phyloP scores from a whole-genome alignment of 2,329 filamentous ascomycete species.

The Podosphaera fusca region DNA sequence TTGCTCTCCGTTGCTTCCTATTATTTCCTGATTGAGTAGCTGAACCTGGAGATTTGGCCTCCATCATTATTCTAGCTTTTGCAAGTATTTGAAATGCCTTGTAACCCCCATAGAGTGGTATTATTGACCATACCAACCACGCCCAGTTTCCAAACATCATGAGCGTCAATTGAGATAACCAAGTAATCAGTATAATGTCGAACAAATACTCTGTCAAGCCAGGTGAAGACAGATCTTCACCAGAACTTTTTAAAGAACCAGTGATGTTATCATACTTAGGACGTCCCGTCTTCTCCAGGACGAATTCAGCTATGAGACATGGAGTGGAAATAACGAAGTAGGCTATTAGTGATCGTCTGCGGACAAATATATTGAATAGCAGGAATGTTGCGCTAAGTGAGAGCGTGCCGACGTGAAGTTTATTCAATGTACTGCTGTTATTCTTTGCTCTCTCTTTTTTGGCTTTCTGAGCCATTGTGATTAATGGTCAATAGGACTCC shows the following conservation, averaged over 20 bases:
- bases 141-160: slow-evolving; percentile 61
- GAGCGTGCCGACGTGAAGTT: slow-evolving; percentile 57
- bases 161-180: slow-evolving; percentile 50
- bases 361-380: slow-evolving; percentile 38
- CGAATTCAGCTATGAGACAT: slow-evolving; percentile 56
- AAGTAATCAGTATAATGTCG: slow-evolving; percentile 89
- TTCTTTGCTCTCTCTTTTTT: slow-evolving; percentile 40
- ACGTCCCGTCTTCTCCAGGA: slow-evolving; percentile 65
- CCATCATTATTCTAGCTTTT: slow-evolving; percentile 17
- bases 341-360: slow-evolving; percentile 36
- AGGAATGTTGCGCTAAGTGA: slow-evolving; percentile 54
- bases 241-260: slow-evolving; percentile 37
- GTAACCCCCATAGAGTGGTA: slow-evolving; percentile 15
- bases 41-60: slow-evolving; percentile 10
- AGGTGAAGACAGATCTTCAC: slow-evolving; percentile 69
- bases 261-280: slow-evolving; percentile 41
- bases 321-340: slow-evolving; percentile 57
- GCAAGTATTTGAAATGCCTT: slow-evolving; percentile 16
- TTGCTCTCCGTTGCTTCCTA: slow-evolving; percentile 15
- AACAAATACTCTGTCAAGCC: slow-evolving; percentile 97
- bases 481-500: too few relatives aligned
- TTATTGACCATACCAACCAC: slow-evolving; percentile 34
- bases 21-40: slow-evolving; percentile 12
- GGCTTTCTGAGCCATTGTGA: slow-evolving; percentile 16
- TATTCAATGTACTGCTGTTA: slow-evolving; percentile 56